These are phyloP conservation scores for Teunomyces pallodes DNA, from an alignment of 805 yeast genomes.

Conservation along the genomic window DNA sequence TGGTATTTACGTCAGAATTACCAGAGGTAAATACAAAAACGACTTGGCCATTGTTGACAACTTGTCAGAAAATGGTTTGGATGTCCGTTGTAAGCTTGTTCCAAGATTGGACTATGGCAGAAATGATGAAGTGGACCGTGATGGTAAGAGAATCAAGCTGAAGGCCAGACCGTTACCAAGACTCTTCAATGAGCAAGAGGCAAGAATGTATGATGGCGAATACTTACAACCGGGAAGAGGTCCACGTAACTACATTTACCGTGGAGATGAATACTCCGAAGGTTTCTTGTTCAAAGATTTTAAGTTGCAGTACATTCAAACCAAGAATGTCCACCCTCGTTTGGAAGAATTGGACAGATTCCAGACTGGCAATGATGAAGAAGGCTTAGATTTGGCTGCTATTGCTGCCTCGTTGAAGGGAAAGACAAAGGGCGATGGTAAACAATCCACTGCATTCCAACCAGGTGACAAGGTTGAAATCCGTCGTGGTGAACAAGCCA, in stretches of 20 bases:
- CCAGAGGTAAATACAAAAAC: conserved; percentile 87
- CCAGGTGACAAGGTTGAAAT: conserved; percentile 95
- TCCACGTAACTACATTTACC: conserved; percentile 62
- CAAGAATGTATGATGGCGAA: conserved; percentile 76
- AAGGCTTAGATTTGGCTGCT: conserved; percentile 80
- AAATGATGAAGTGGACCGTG: conserved; percentile 47
- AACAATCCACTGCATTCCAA: conserved; percentile 55
- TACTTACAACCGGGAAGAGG: conserved; percentile 65
- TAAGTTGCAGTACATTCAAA: conserved; percentile 75
- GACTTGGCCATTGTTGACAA: conserved; percentile 93
- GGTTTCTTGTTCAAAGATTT: conserved; percentile 88
- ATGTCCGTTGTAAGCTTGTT: conserved; percentile 87
- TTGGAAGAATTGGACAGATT: conserved; percentile 86
- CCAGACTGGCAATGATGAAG: conserved; percentile 71
- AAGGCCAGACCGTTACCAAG: conserved; percentile 81
- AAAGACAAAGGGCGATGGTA: conserved; percentile 26
- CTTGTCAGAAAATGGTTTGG: conserved; percentile 90
- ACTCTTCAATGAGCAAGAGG: conserved; percentile 85
- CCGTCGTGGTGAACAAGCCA: conserved; percentile 89
- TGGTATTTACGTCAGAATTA: conserved; percentile 88
- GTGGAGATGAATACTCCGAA: conserved; percentile 84
- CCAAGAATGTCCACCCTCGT: conserved; percentile 79
- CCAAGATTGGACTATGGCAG: conserved; percentile 93
- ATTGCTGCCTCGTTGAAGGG: conserved; percentile 83
- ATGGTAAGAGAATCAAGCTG: conserved; percentile 46